A percentile compares a stretch with the other conserved stretches of the same genome.
These are phyloP conservation scores for Paramyrothecium roridum DNA, from an alignment of 2,329 filamentous ascomycete genomes.

Conservation along the genomic window DNA sequence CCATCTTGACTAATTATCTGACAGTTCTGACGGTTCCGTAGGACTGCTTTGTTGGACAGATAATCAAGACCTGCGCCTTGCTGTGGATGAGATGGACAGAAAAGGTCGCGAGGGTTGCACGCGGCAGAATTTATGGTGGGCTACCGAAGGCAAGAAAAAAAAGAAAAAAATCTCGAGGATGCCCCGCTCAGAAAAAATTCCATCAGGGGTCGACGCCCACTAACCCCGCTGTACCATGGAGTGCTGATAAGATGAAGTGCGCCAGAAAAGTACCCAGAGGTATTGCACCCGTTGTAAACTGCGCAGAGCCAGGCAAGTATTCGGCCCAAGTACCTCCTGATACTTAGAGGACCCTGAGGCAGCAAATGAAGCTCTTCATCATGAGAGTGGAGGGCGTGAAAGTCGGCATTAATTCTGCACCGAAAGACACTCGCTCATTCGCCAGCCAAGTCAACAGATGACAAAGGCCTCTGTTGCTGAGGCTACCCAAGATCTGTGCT, in stretches of 20 bases:
- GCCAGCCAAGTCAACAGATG: not conserved
- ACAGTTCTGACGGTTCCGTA: not conserved
- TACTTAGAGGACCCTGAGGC: not conserved
- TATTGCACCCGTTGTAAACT: not conserved
- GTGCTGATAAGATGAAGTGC: not conserved
- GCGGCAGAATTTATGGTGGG: conserved; percentile 12
- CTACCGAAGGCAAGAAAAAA: conserved; percentile 7
- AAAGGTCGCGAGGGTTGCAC: not conserved
- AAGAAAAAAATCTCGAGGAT: conserved; percentile 9
- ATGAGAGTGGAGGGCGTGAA: not conserved
- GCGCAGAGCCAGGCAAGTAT: not conserved
- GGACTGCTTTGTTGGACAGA: conserved; percentile 4
- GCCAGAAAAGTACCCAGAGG: not conserved
- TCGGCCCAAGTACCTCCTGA: not conserved
- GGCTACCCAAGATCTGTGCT: not conserved
- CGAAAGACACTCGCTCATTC: not conserved
- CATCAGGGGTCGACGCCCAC: not conserved
- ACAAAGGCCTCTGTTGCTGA: not conserved
- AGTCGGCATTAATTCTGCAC: not conserved
- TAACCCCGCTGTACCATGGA: not conserved
- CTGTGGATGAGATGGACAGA: not conserved
- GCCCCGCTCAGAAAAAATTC: not conserved
- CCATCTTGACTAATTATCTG: conserved; percentile 27
- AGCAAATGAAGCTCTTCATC: not conserved
- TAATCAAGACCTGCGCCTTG: not conserved